A percentile compares a stretch with the other conserved stretches of the same genome.
Evolutionary conservation across 1,284 basidiomycete species (phyloP).

Genomic region (Ustilago lituana): DNA sequence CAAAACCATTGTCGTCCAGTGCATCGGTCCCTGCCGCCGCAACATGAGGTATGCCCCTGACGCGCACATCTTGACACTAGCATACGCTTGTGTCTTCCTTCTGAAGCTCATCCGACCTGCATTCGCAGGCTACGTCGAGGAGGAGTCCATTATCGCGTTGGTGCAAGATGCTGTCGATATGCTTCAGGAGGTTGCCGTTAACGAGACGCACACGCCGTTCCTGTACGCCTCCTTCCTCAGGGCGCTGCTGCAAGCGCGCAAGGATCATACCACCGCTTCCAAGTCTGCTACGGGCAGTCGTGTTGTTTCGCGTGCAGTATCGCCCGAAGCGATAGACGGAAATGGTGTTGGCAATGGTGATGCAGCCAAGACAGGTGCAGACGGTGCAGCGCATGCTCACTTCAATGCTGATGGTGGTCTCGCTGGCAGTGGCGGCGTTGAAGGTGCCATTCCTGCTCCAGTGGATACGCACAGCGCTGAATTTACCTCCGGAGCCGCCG

Average conservation of each 20-base stretch:
- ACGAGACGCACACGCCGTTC: constrained; percentile 61
- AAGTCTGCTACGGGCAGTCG: constrained; percentile 41
- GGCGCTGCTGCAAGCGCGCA: constrained; percentile 57
- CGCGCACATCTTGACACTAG: constrained; percentile 88
- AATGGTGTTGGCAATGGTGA: constrained; percentile 1
- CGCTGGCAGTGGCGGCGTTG: not conserved
- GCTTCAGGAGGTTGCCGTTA: constrained; percentile 60
- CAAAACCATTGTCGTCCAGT: constrained; percentile 57
- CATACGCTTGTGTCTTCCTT: constrained; percentile 79
- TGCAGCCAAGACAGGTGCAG: not conserved
- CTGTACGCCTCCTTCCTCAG: constrained; percentile 62
- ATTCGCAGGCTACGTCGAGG: constrained; percentile 78
- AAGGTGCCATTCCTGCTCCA: constrained; percentile 6
- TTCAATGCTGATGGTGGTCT: not conserved
- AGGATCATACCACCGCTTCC: constrained; percentile 45
- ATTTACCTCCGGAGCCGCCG: not conserved
- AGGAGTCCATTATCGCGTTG: constrained; percentile 74
- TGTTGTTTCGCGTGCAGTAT: constrained; percentile 35
- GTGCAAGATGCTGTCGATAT: constrained; percentile 81
- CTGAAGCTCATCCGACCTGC: constrained; percentile 79
- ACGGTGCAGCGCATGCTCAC: not conserved
- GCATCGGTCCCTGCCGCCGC: constrained; percentile 52
- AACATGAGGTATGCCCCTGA: constrained; percentile 86
- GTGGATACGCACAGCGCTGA: constrained; percentile 11
- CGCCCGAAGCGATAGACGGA: constrained; percentile 23